A percentile compares a stretch with the other conserved stretches of the same genome.
phyloP scores from a whole-genome alignment of 192 early-diverging fungal genomes.

The Linderina pennispora region DNA sequence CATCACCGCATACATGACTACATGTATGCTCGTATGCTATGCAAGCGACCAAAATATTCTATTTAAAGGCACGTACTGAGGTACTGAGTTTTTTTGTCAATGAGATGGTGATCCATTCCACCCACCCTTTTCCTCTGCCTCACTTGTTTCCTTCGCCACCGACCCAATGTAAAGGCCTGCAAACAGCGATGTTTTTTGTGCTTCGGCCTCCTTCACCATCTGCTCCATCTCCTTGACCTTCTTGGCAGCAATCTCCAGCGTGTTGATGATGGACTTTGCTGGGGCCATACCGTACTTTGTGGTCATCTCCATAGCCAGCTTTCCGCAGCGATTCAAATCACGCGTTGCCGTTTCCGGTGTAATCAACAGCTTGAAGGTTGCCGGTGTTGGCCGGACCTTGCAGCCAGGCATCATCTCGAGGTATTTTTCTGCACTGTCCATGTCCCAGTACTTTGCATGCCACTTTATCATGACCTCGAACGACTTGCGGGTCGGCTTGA shows the following conservation, averaged over 20 bases:
- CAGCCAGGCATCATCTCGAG: slow-evolving; percentile 14
- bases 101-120: too few species aligned
- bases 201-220: slow-evolving; percentile 9
- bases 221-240: slow-evolving; percentile 15
- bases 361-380: slow-evolving; percentile 21
- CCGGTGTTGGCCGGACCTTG: slow-evolving; percentile 5
- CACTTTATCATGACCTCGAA: slow-evolving; percentile 32
- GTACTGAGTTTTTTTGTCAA: too few species aligned
- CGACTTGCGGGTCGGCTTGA: slow-evolving; percentile 5
- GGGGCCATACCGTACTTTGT: slow-evolving; percentile 1
- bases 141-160: too few species aligned
- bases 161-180: not conserved
- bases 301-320: slow-evolving; percentile 5
- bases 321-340: slow-evolving; percentile 9
- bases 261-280: not conserved
- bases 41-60: too few species aligned
- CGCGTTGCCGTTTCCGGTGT: slow-evolving; percentile 5
- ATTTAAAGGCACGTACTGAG: too few species aligned
- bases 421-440: slow-evolving; percentile 6
- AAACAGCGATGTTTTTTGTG: slow-evolving; percentile 3
- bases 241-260: slow-evolving; percentile 11
- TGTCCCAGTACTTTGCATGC: slow-evolving; percentile 42
- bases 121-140: too few species aligned
- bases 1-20: too few species aligned
- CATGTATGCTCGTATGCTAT: too few species aligned